Evolutionary conservation across 306 rosid species (phyloP).

Genomic region (Cucumis melo): DNA sequence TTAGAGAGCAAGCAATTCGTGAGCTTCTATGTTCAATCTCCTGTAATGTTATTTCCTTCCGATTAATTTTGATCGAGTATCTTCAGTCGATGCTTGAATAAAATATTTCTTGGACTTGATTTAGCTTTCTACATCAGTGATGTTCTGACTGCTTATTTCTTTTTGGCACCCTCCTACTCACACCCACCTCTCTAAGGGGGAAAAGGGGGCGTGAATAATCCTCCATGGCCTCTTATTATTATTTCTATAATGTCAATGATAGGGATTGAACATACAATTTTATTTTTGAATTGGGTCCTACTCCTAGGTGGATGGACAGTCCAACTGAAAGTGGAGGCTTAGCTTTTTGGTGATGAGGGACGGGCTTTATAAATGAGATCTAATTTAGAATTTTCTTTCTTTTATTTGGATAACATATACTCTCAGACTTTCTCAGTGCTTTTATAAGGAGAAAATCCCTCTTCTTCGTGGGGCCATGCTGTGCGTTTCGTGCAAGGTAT

Average conservation of each 20-base stretch:
- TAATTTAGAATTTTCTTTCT: background rate
- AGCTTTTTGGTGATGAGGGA: background rate
- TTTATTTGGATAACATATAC: background rate
- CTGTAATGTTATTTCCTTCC: no score
- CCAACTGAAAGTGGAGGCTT: background rate
- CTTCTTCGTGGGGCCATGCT: background rate
- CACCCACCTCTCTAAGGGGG: background rate
- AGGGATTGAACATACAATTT: background rate
- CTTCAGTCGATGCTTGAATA: background rate
- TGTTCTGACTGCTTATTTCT: background rate
- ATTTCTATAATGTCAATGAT: background rate
- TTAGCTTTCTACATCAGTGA: conserved; percentile 3
- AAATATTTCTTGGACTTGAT: background rate
- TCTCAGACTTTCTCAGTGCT: background rate
- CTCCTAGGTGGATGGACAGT: background rate
- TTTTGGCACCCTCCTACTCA: conserved; percentile 2
- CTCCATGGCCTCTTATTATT: background rate
- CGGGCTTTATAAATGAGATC: background rate
- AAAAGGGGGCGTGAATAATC: background rate
- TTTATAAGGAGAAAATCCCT: background rate
- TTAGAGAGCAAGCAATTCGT: no score
- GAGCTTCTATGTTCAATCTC: no score
- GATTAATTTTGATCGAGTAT: no score
- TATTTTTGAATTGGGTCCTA: background rate
- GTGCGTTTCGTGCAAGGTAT: background rate